These are phyloP conservation scores for Cyclospora cayetanensis DNA, from an alignment of 169 alveolate species.

Conservation along the genomic window DNA sequence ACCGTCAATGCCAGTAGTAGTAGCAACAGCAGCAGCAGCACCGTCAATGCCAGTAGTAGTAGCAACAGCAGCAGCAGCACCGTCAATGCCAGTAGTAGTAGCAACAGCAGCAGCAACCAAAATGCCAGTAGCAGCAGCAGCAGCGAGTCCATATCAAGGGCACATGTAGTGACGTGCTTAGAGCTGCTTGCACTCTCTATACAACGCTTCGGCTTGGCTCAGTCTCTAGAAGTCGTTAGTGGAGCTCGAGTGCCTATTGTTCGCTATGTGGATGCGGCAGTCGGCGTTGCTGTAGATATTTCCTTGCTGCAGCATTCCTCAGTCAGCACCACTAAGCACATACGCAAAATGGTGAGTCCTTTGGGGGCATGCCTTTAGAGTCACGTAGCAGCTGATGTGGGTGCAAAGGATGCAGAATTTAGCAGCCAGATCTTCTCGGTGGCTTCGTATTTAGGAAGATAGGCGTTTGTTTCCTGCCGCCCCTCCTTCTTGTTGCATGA, in stretches of 20 bases:
- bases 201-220: background rate
- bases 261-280: slow-evolving; percentile 75
- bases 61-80: background rate
- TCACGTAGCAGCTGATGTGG: background rate
- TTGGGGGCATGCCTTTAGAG: too few relatives aligned
- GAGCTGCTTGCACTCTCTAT: background rate
- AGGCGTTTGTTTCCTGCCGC: background rate
- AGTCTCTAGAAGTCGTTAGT: slow-evolving; percentile 19
- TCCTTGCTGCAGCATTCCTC: slow-evolving; percentile 71
- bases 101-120: background rate
- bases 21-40: background rate
- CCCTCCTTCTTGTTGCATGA: background rate
- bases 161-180: background rate
- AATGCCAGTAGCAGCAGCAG: background rate
- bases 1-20: background rate
- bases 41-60: background rate
- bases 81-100: background rate
- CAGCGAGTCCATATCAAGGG: background rate
- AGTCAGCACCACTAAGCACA: slow-evolving; percentile 40
- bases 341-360: background rate
- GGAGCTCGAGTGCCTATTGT: slow-evolving; percentile 76
- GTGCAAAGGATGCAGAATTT: too few relatives aligned
- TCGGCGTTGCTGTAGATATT: slow-evolving; percentile 75
- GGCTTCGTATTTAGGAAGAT: too few relatives aligned
- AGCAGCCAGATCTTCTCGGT: too few relatives aligned